Conservation (phyloP, 352 stramenopile genomes). For the Phytophthora fragariae region DNA sequence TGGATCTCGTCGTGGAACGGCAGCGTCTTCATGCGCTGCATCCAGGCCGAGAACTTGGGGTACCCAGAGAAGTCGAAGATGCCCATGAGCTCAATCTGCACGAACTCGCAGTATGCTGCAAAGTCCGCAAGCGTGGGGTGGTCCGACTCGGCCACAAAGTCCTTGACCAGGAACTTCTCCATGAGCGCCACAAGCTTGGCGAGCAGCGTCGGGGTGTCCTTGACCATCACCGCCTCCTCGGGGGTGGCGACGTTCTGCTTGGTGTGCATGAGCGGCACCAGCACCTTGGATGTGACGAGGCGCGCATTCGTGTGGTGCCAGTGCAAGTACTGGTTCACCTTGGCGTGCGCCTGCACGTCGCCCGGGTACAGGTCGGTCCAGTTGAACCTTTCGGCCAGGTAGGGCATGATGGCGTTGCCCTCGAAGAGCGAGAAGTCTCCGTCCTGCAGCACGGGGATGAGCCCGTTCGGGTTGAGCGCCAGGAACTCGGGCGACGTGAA, state of each 20-base stretch:
- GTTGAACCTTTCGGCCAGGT: conserved; percentile 55
- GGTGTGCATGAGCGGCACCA: conserved; percentile 45
- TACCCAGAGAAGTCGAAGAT: conserved; percentile 42
- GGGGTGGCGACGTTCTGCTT: conserved; percentile 38
- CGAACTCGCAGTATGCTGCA: conserved; percentile 55
- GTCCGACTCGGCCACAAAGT: conserved; percentile 38
- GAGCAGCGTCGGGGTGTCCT: conserved; percentile 31
- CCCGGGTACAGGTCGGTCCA: conserved; percentile 56
- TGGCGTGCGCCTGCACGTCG: conserved; percentile 52
- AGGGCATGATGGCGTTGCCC: conserved; percentile 51
- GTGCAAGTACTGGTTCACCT: conserved; percentile 70
- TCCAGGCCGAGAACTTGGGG: conserved; percentile 38
- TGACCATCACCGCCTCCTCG: conserved; percentile 26
- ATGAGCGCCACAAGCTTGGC: conserved; percentile 32
- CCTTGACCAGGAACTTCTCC: conserved; percentile 42
- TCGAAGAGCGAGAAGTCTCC: conserved; percentile 40
- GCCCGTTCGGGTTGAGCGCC: conserved; percentile 37
- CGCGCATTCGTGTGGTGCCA: conserved; percentile 69
- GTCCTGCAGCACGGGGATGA: conserved; percentile 40
- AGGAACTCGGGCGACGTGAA: conserved; percentile 40
- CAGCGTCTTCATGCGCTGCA: conserved; percentile 43
- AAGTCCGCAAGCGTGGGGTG: conserved; percentile 50
- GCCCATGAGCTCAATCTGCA: conserved; percentile 45
- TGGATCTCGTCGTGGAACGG: conserved; percentile 46
- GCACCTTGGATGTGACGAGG: conserved; percentile 47